These are phyloP conservation scores for Dothidotthia symphoricarpi DNA, from an alignment of 2,329 filamentous ascomycete species.

Conservation along the genomic window DNA sequence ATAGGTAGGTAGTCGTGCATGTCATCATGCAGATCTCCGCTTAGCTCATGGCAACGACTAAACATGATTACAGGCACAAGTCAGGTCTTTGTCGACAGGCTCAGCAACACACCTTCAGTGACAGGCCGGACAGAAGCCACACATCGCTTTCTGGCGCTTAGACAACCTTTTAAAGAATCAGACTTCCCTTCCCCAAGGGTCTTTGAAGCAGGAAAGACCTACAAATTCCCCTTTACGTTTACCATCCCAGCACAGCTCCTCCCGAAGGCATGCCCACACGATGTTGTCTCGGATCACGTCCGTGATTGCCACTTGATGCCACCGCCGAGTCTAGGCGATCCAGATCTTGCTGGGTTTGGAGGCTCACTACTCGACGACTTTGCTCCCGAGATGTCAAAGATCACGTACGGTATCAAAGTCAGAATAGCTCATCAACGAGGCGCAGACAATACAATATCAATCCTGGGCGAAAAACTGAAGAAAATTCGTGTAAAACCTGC, in stretches of 20 bases:
- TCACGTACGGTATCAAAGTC: conserved; percentile 57
- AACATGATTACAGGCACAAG: conserved; percentile 45
- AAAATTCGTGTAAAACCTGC: conserved; percentile 61
- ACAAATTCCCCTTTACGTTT: conserved; percentile 63
- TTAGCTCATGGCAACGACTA: conserved; percentile 8
- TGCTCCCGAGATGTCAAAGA: conserved; percentile 61
- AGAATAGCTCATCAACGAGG: conserved; percentile 45
- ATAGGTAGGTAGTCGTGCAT: conserved; percentile 46
- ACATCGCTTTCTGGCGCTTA: conserved; percentile 62
- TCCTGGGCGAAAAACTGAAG: conserved; percentile 53
- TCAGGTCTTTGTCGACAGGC: conserved; percentile 55
- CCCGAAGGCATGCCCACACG: conserved; percentile 59
- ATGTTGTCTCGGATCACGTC: conserved; percentile 51
- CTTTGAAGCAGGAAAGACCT: conserved; percentile 54
- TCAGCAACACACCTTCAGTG: conserved; percentile 52
- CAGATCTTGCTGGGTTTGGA: conserved; percentile 52
- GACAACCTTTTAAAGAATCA: conserved; percentile 56
- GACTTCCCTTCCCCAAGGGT: conserved; percentile 57
- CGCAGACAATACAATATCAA: conserved; percentile 40
- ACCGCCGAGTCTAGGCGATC: conserved; percentile 62
- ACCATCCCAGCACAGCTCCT: conserved; percentile 61
- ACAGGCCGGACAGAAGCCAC: conserved; percentile 56
- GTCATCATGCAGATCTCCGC: conserved; percentile 1
- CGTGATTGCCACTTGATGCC: conserved; percentile 57
- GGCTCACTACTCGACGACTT: conserved; percentile 58